Evolutionary conservation across 768 basidiomycete species (phyloP), one percentile per base, ranked within the genome.

Genomic region (Rhizopogon salebrosus): DNA sequence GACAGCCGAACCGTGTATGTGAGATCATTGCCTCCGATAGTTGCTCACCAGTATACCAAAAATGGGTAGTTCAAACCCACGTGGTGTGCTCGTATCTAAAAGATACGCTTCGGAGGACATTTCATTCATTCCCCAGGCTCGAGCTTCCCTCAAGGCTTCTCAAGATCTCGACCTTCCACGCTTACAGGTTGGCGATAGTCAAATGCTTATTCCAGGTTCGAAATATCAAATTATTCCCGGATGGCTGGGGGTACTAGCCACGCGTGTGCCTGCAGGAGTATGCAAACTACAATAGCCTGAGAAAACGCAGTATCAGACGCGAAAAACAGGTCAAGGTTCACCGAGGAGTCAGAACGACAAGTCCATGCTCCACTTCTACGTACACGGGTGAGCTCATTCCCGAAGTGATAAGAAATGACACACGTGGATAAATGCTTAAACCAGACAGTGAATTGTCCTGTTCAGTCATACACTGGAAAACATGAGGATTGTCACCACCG

Each of bases 381-480:
- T 42, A 52, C 31, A 27, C 53, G 41, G 41, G 43, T 52, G 36
- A 50, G 38, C 43, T 23, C 14, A 49, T 39, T 49, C 27, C 54
- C 41, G 42, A 49, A 48, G 18, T 31, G 13, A 46, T 22, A 46
- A 34, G 20, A 20, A 34, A 46, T 1, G 3, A 46, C 45, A 22
- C 45, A 46, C 45, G 45, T 46, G 45, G 29, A 46, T 16, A 46
- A 46, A 27, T n/a, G 26, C 18, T 27, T 45, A 18, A 45, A 46
- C 45, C 20, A 46, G 45, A 34, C 45, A 34, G 29, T 4, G n/a
- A 46, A 46, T 51, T 20, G 40, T 51, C 24, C 39, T 34, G 22
- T 41, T 66, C 58, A 75, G 42, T 76, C 75, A 59, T 76, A 76
- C 31, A 76, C 75, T 76, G 54, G 40, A 52, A 63, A 58, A 54